Base-by-base conservation (phyloP, 371 early-diverging fungal genomes). In the Mortierella sp. region DNA sequence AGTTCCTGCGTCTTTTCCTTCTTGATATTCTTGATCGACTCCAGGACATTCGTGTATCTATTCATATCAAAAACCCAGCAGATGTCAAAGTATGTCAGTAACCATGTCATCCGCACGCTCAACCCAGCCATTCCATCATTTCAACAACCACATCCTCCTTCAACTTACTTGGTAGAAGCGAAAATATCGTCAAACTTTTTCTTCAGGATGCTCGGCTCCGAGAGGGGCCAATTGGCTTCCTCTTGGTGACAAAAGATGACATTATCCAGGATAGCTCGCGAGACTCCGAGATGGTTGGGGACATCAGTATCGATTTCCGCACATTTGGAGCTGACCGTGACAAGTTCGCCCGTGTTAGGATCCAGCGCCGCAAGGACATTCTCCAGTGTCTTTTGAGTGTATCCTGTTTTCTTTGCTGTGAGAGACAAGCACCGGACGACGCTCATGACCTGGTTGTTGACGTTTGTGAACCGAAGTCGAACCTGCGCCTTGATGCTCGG, bases 241-340 rank as follows among this genome's bases (percentile, higher is more conserved):
- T 99, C 99, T 87, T 99, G 99, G 84, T 99, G 99, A 85, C 99
- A 99, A 78, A 99, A 99, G 22, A 99, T 96, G 45, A 99, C 99
- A 87, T 97, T 98, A 70, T 99, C 99, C 34, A 99, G 86, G 40
- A 99, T 95, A 0, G 99, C 95, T 68, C 91, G 90, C 26, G 95
- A 94, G 14, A 97, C 97, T 11, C 98, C 99, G 6, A 99, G 88
- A 72, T 96, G 94, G 43, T 90, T 74, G 0, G 96, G 95, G 43
- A 99, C 80, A 77, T 96, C 96, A 3, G 89, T 86, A 88, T 99
- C 98, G 63, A 99, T 78, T 64, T 98, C 98, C 2, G 97, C 91
- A 73, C 96, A 95, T 66, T 94, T 94, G 41, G 89, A 90, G 72
- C 94, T 96, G 69, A 97, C 87, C 74, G 94, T 94, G 14, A 87